Evolutionary conservation across 202 grass and related monocot genomes (phyloP), one percentile per base, ranked within the genome.

Genomic region (Musa balbisiana): DNA sequence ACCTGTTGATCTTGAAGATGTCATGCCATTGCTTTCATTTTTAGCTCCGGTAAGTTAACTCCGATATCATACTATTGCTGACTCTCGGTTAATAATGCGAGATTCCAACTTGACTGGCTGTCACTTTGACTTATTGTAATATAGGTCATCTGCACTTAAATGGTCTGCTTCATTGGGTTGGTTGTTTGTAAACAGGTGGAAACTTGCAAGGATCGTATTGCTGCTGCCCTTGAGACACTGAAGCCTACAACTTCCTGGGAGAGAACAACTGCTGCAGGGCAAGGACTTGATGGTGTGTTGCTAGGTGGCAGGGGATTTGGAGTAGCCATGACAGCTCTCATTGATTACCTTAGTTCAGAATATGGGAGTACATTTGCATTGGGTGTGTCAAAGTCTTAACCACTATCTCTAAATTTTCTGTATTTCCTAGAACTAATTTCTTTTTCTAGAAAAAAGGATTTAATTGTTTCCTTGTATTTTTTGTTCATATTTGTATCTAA

Each of bases 311-410:
- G 85, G 49, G 95, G 95, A 58, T 95, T 95, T 85, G 91, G 95
- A 79, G 83, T 79, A 75, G 89, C 95, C 74, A 95, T 99, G 82
- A 65, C 85, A 79, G 85, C 83, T 82, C 82, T 99, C 25, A 78
- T 88, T 81, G 85, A 92, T 66, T 99, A 99, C 78, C 80, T 99
- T 75, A 86, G 85, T 87, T 92, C 95, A 49, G 89, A 92, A 79
- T 94, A 99, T 80, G 91, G 95, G 49, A 86, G 76, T 71, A 99
- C 91, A 67, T 99, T 95, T 92, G 83, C 91, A 82, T 80, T 99
- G 67, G 95, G 95, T 98, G 82, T 64, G 84, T 59, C 66, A 78
- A 56, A 70, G 50, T 73, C 53, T 58, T 67, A 49, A 13, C 60
- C 27, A 60, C 11, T 71, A 55, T 78, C 10, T 76, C 9, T 12